phyloP scores from a whole-genome alignment of 2,329 filamentous ascomycete species.

The Fusarium sp. region DNA sequence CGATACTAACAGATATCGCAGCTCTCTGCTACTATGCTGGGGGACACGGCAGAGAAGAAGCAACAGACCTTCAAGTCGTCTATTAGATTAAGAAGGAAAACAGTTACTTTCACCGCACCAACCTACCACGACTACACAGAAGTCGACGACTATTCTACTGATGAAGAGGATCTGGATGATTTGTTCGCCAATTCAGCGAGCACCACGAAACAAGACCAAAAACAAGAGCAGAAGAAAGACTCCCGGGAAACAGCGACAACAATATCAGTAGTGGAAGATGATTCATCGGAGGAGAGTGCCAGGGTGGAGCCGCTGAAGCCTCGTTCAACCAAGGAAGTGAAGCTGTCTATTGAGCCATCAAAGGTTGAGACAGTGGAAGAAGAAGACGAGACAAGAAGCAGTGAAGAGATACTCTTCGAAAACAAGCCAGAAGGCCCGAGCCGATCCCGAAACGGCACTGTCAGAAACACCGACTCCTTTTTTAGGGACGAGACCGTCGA shows the following conservation, averaged over 20 bases:
- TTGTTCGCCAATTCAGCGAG: conserved; percentile 47
- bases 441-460: conserved; percentile 83
- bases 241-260: conserved; percentile 45
- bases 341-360: conserved; percentile 45
- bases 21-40: conserved; percentile 70
- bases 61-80: conserved; percentile 80
- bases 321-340: conserved; percentile 53
- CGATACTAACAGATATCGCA: conserved; percentile 44
- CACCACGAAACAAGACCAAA: conserved; percentile 32
- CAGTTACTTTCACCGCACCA: conserved; percentile 83
- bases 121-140: conserved; percentile 91
- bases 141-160: conserved; percentile 84
- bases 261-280: conserved; percentile 44
- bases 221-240: conserved; percentile 45
- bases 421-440: conserved; percentile 60
- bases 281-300: conserved; percentile 60
- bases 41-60: conserved; percentile 75
- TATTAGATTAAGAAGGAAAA: conserved; percentile 86
- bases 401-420: conserved; percentile 74
- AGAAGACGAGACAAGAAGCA: conserved; percentile 55
- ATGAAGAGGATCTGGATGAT: conserved; percentile 68
- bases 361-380: conserved; percentile 49
- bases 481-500: conserved; percentile 96
- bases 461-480: conserved; percentile 94
- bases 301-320: conserved; percentile 66